Evolutionary conservation across 2,329 filamentous ascomycete species (phyloP), one percentile per base, ranked within the genome.

Genomic region (Ciborinia camelliae): DNA sequence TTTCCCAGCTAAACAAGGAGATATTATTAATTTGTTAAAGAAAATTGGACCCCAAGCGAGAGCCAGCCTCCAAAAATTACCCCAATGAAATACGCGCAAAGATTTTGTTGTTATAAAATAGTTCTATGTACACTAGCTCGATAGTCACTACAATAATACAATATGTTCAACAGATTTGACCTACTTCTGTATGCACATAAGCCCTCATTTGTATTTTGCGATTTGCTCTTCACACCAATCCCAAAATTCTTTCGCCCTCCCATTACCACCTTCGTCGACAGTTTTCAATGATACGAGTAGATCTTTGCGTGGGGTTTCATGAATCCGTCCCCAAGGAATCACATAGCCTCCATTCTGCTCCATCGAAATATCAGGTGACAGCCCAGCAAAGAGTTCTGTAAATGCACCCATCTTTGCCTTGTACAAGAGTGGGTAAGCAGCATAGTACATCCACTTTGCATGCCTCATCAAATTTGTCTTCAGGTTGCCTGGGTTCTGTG

Each of bases 311-410:
- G 68, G 66, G 28, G 37, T 39, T 8, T 65, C 62, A 64, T 83
- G 81, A 77, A 77, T 81, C 14, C 77, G 73, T 6, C 71, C 68
- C 71, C 71, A 73, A 7, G 71, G 71, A n/a, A 71, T 58, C 5
- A 61, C 68, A 68, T 63, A 70, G 23, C 53, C 63, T 12, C 71
- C 68, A 20, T 66, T 39, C 4, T 43, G 37, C 10, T 39, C 37
- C 35, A 54, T 52, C 14, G 39, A 23, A 18, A 66, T 26, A 12
- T 63, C 50, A 4, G 55, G 41, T 2, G 58, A 67, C 6, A 68
- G 32, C 18, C 60, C 60, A 26, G 66, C 60, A 53, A 45, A 68
- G 4, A 64, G 55, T 28, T 66, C 64, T 20, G 67, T 68, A 52
- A 65, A 67, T 26, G 66, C 64, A n/a, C 60, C 61, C 43, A 53